phyloP scores from a whole-genome alignment of 2,329 filamentous ascomycete genomes.

The Arthrobotrys musiformis region DNA sequence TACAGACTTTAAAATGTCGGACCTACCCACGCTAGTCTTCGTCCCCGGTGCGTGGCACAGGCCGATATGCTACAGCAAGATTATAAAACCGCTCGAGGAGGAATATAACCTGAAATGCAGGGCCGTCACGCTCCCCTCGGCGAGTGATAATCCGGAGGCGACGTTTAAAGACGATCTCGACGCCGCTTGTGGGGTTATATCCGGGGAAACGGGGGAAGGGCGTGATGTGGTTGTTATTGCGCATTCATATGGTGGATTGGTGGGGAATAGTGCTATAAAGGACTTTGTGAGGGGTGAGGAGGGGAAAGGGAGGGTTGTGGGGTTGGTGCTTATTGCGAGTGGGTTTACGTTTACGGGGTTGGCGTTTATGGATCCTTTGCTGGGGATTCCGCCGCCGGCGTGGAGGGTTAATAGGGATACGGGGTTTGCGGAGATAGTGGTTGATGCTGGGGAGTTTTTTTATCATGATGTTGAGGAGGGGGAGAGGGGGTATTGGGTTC shows the following conservation, averaged over 20 bases:
- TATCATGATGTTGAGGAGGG: constrained; percentile 67
- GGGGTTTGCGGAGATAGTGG: constrained; percentile 64
- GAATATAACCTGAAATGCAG: constrained; percentile 61
- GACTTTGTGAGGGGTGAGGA: constrained; percentile 61
- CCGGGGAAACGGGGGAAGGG: constrained; percentile 62
- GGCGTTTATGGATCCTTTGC: constrained; percentile 64
- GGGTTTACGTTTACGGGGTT: constrained; percentile 64
- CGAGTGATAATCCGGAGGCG: constrained; percentile 60
- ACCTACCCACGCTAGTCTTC: constrained; percentile 63
- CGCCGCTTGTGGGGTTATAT: constrained; percentile 62
- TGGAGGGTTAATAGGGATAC: constrained; percentile 64
- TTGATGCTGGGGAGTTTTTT: constrained; percentile 64
- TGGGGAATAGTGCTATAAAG: constrained; percentile 66
- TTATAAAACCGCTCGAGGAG: constrained; percentile 61
- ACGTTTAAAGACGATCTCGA: constrained; percentile 65
- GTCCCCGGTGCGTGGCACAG: constrained; percentile 67
- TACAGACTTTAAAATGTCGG: not conserved
- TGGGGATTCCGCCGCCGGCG: constrained; percentile 64
- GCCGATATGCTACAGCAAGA: constrained; percentile 62
- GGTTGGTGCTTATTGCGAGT: constrained; percentile 65
- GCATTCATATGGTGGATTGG: constrained; percentile 67
- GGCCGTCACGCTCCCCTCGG: constrained; percentile 63
- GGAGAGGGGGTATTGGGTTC: constrained; percentile 65
- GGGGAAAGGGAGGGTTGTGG: constrained; percentile 65
- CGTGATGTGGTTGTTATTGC: constrained; percentile 65